These are phyloP conservation scores for Polyporus arcularius DNA, from an alignment of 768 basidiomycete genomes.

Conservation along the genomic window DNA sequence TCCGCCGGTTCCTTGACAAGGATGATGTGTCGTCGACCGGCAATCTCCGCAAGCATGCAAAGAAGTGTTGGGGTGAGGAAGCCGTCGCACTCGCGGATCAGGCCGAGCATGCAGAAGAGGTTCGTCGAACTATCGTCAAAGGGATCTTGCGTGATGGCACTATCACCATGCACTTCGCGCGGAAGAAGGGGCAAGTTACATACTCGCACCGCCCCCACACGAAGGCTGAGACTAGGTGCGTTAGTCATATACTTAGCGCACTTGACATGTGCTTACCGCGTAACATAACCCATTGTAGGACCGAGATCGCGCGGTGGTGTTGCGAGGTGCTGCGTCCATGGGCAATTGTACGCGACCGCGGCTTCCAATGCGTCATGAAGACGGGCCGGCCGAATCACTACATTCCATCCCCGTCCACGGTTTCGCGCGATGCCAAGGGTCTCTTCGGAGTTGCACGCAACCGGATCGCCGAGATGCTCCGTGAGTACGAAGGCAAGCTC, in stretches of 20 bases:
- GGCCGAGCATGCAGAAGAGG: neutral
- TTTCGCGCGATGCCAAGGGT: conserved; percentile 32
- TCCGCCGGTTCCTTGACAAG: no score
- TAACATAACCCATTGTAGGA: conserved; percentile 16
- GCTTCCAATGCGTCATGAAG: conserved; percentile 35
- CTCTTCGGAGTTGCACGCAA: conserved; percentile 25
- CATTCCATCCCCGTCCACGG: conserved; percentile 32
- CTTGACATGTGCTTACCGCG: neutral
- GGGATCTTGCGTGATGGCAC: neutral
- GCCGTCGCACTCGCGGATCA: conserved; percentile 19
- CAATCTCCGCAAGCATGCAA: conserved; percentile 31
- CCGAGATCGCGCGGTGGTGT: conserved; percentile 38
- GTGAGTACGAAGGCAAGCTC: conserved; percentile 29
- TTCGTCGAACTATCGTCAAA: neutral
- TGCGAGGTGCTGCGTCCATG: conserved; percentile 35
- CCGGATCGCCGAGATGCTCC: conserved; percentile 23
- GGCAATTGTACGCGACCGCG: conserved; percentile 35
- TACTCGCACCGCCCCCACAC: conserved; percentile 34
- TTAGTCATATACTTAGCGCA: neutral
- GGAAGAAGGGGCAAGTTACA: conserved; percentile 30
- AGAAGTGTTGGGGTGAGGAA: conserved; percentile 36
- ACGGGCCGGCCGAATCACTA: conserved; percentile 34
- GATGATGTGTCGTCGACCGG: conserved; percentile 22
- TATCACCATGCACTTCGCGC: conserved; percentile 32
- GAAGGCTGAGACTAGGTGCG: conserved; percentile 19